Base-by-base conservation (phyloP, 2,329 filamentous ascomycete species). In the Colletotrichum truncatum region DNA sequence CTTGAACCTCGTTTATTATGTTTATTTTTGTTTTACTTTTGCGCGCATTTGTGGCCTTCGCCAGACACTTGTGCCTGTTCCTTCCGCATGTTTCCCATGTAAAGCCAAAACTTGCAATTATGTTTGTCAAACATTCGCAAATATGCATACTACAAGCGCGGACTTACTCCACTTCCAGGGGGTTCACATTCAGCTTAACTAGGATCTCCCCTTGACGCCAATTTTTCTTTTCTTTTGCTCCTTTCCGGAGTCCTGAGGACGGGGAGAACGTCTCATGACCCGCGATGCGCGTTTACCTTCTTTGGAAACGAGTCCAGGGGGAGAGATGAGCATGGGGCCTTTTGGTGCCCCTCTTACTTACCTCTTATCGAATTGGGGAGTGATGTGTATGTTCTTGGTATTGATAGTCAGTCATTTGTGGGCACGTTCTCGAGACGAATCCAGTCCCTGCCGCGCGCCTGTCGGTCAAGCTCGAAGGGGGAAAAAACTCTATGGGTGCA, bases 121-220 rank as follows among this genome's bases (percentile, higher is more conserved):
- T 39, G 41, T 30, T 28, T 21, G 18, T 54, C 39, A 54, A 49
- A 41, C 26, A 48, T 51, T 18, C 48, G 48, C 26, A 12, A 11
- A 14, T 30, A 41, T 28, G 56, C 61, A 34, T 36, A 43, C 36
- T 21, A 18, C 59, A 63, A 57, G 59, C 52, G 43, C 39, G 38
- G 23, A 23, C 16, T 28, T 39, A 10, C 39, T 48, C 32, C 61
- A 54, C 48, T 16, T 14, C 16, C 46, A 49, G 11, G 30, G 43
- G 28, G 45, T 16, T 30, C 36, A 25, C 32, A 36, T 52, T 64
- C 61, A 64, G 61, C 46, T 64, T 54, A 39, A 32, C 51, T 16
- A 39, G 41, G 58, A 41, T 62, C 16, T 53, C 26, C 46, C 55
- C 48, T 38, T 52, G 39, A 49, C 14, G 18, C 16, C 21, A 26